Conservation (phyloP, 345 rosid genomes). For the Psidium guajava region DNA sequence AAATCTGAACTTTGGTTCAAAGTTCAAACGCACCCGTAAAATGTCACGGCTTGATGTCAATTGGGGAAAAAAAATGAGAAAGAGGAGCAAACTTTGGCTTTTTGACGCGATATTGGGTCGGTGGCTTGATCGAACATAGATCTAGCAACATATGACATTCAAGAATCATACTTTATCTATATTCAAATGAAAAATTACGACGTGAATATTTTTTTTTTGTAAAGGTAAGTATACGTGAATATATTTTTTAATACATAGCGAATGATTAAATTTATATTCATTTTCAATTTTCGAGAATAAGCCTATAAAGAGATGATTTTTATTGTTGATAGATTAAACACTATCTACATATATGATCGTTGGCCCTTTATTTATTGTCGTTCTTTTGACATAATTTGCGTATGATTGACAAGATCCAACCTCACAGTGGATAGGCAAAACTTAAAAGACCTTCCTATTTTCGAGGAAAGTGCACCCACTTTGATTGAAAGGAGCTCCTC, state of each 20-base stretch:
- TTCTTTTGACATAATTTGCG: neutral
- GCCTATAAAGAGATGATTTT: neutral
- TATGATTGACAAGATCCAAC: neutral
- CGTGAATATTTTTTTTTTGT: neutral
- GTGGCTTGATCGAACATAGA: neutral
- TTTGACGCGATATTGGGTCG: neutral
- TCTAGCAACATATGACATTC: neutral
- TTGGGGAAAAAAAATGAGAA: neutral
- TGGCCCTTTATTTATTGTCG: neutral
- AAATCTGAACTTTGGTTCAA: neutral
- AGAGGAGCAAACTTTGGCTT: neutral
- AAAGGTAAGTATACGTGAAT: no score
- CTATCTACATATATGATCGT: neutral
- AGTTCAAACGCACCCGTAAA: neutral
- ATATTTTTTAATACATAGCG: neutral
- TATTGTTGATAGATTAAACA: neutral
- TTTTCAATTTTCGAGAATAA: neutral
- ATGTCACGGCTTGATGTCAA: neutral
- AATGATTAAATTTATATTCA: neutral
- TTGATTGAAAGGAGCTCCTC: neutral
- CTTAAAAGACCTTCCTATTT: neutral
- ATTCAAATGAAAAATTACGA: accelerated
- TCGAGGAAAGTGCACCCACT: neutral
- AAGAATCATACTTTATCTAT: neutral
- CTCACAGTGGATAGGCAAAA: neutral